A percentile compares a stretch with the other conserved stretches of the same genome.
These are phyloP conservation scores for Linnemannia schmuckeri DNA, from an alignment of 192 early-diverging fungal genomes.

Conservation along the genomic window DNA sequence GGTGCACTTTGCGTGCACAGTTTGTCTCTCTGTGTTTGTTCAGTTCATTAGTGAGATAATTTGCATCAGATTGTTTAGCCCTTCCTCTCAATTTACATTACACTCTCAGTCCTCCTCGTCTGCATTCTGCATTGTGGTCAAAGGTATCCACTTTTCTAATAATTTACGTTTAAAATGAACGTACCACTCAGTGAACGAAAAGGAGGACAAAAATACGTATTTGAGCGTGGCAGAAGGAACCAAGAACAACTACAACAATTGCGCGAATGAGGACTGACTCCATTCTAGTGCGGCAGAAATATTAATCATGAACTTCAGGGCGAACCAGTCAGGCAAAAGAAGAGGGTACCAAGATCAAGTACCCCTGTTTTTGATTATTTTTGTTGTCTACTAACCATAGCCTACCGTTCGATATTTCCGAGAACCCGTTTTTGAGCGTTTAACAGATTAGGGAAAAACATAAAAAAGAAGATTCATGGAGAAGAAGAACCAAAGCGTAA, in stretches of 20 bases:
- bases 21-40: too few species aligned
- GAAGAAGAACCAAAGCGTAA: neutral
- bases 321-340: too few species aligned
- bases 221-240: neutral
- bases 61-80: too few species aligned
- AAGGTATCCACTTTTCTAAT: neutral
- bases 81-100: too few species aligned
- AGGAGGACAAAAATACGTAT: neutral
- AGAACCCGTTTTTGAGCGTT: neutral
- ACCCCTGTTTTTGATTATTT: neutral
- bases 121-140: neutral
- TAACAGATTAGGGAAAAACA: neutral
- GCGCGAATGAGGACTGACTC: neutral
- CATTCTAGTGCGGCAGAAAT: neutral
- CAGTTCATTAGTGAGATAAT: too few species aligned
- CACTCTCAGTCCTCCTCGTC: neutral
- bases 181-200: neutral
- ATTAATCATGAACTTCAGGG: neutral
- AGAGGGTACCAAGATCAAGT: neutral
- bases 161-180: neutral
- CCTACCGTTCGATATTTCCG: neutral
- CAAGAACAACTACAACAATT: neutral
- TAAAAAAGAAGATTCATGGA: constrained; percentile 6
- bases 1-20: neutral
- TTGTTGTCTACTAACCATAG: neutral